phyloP scores from a whole-genome alignment of 176 grass and related monocot genomes.

The maize (Zea mays) region Zm-B73-REFERENCE-NAM-5.0 NC_050096.1:195440001-195440500 shows the following conservation, averaged over 20 bases:
- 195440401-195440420: constrained; percentile 57
- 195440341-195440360: constrained; percentile 66
- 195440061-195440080: constrained; percentile 62
- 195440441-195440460: constrained; percentile 81
- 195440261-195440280: constrained; percentile 57
- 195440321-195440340: constrained; percentile 70
- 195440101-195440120: constrained; percentile 44
- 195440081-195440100: constrained; percentile 66
- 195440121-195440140: constrained; percentile 68
- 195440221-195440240: constrained; percentile 71
- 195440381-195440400: constrained; percentile 63
- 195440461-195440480: constrained; percentile 61
- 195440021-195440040: constrained; percentile 67
- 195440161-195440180: constrained; percentile 59
- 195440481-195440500: constrained; percentile 48
- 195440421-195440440: constrained; percentile 68
- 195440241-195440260: constrained; percentile 55
- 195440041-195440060: constrained; percentile 43
- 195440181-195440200: constrained; percentile 68
- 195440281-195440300: constrained; percentile 61
- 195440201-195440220: constrained; percentile 76
- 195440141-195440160: constrained; percentile 86
- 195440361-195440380: constrained; percentile 56
- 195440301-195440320: constrained; percentile 56
- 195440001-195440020: constrained; percentile 61